phyloP scores from a whole-genome alignment of 2,329 filamentous ascomycete species.

The Pseudogymnoascus sp. region DNA sequence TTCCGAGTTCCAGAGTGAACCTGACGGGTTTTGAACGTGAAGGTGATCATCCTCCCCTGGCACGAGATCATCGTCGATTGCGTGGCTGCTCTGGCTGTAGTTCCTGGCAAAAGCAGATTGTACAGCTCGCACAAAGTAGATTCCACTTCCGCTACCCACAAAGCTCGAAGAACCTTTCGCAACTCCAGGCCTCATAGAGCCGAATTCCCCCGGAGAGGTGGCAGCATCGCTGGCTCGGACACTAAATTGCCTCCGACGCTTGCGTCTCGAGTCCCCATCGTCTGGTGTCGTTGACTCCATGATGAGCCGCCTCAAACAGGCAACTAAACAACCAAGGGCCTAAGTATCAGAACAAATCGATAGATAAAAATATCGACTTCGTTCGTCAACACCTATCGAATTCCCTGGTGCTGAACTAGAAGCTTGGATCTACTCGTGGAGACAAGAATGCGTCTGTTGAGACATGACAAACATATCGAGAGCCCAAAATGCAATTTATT shows the following conservation, averaged over 20 bases:
- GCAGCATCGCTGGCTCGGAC: background rate
- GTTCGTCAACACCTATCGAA: background rate
- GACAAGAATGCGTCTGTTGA: background rate
- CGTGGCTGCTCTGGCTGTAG: conserved; percentile 24
- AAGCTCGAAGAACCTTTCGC: conserved; percentile 46
- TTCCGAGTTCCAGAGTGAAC: conserved; percentile 33
- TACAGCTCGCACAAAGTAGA: conserved; percentile 53
- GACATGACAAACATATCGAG: background rate
- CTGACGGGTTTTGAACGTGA: conserved; percentile 27
- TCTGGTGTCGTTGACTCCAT: background rate
- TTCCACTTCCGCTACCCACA: conserved; percentile 52
- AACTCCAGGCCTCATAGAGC: conserved; percentile 45
- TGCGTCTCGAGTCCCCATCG: background rate
- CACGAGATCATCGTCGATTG: conserved; percentile 39
- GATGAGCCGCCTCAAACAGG: background rate
- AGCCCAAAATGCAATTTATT: background rate
- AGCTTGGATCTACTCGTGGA: background rate
- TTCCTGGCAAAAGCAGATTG: conserved; percentile 41
- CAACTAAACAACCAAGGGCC: background rate
- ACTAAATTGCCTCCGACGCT: background rate
- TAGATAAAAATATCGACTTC: background rate
- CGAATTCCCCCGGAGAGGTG: conserved; percentile 33
- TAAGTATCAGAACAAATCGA: background rate
- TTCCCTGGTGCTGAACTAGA: background rate
- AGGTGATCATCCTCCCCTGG: conserved; percentile 53